phyloP scores from a whole-genome alignment of 78 protist genomes.

The Dictyostelium discoideum region dicty_2.7 NC_007091.3:2910001-2910500 shows the following conservation, averaged over 20 bases:
- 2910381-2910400: not conserved
- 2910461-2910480: constrained; percentile 1
- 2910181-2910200: not conserved
- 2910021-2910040: not conserved
- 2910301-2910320: constrained; percentile 1
- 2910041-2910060: not conserved
- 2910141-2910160: not conserved
- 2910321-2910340: not conserved
- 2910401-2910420: not conserved
- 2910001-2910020: not conserved
- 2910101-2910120: not conserved
- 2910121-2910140: not conserved
- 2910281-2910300: not conserved
- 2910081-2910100: not conserved
- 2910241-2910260: not conserved
- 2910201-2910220: not conserved
- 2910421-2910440: not conserved
- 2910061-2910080: not conserved
- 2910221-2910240: not conserved
- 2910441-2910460: not conserved
- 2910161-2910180: not conserved
- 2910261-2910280: not conserved
- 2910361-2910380: not conserved
- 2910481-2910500: not conserved
- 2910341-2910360: not conserved